phyloP scores from a whole-genome alignment of 148 eudicot genomes.

The Chenopodium suecicum region DNA sequence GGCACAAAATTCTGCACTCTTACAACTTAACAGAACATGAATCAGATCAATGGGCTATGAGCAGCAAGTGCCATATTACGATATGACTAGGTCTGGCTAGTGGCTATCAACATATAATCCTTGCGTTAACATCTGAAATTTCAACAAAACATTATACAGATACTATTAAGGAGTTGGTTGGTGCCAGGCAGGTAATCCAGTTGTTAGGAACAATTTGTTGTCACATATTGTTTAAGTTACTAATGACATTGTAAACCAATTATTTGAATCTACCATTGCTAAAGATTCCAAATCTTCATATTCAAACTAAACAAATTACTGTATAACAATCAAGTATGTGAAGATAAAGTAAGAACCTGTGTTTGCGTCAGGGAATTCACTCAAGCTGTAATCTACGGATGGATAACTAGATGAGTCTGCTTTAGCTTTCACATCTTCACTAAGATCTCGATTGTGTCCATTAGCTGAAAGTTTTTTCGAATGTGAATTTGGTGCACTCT shows the following conservation, averaged over 20 bases:
- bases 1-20: not conserved
- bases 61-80: too few species aligned
- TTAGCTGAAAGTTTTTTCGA: slow-evolving; percentile 26
- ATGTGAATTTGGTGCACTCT: slow-evolving; percentile 25
- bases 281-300: not conserved
- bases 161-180: not conserved
- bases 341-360: slow-evolving; percentile 51
- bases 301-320: not conserved
- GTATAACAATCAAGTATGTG: not conserved
- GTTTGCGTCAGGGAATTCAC: slow-evolving; percentile 79
- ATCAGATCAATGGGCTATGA: not conserved
- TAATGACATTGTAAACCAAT: not conserved
- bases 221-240: too few species aligned
- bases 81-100: too few species aligned
- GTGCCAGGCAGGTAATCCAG: not conserved
- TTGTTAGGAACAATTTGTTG: not conserved
- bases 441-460: slow-evolving; percentile 31
- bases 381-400: slow-evolving; percentile 51
- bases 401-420: slow-evolving; percentile 22
- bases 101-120: too few species aligned
- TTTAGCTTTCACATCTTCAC: slow-evolving; percentile 34
- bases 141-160: not conserved
- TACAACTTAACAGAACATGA: not conserved
- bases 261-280: not conserved
- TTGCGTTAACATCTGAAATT: too few species aligned